A percentile compares a stretch with the other conserved stretches of the same genome.
Evolutionary conservation across 257 asterid genomes (phyloP).

Genomic region (Nicotiana noctiflora): DNA sequence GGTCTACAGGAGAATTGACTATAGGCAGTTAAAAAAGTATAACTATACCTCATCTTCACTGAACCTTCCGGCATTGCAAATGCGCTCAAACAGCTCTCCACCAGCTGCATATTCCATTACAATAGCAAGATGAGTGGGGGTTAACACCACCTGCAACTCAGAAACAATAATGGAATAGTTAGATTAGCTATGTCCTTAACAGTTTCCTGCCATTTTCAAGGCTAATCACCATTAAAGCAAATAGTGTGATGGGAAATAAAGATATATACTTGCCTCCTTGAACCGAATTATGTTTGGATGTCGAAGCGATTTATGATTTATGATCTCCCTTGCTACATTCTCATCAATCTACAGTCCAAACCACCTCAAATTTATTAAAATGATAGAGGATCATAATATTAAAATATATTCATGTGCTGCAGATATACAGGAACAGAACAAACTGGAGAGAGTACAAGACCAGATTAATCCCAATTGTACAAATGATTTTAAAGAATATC

Average conservation of each 20-base stretch:
- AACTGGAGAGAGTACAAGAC: not conserved
- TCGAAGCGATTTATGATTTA: constrained; percentile 66
- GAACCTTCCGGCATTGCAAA: constrained; percentile 76
- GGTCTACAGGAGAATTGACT: not conserved
- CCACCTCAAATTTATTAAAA: not conserved
- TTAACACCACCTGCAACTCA: constrained; percentile 46
- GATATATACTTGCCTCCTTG: constrained; percentile 40
- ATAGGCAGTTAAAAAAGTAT: not conserved
- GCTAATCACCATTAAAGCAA: not conserved
- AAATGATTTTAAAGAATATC: not conserved
- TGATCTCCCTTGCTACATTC: constrained; percentile 79
- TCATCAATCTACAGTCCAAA: constrained; percentile 52
- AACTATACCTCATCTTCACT: constrained; percentile 69
- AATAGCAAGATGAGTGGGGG: constrained; percentile 73
- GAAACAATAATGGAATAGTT: not conserved
- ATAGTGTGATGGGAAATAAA: not conserved
- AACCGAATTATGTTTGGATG: constrained; percentile 36
- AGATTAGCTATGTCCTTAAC: not conserved
- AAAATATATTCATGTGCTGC: not conserved
- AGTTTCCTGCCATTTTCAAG: not conserved
- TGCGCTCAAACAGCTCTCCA: constrained; percentile 78
- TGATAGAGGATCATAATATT: not conserved
- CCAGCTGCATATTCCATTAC: constrained; percentile 88
- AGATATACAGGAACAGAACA: not conserved
- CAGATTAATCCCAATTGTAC: not conserved